A percentile compares a stretch with the other conserved stretches of the same genome.
These are phyloP conservation scores for Micractinium conductrix DNA, from an alignment of 139 green algal genomes.

Conservation along the genomic window DNA sequence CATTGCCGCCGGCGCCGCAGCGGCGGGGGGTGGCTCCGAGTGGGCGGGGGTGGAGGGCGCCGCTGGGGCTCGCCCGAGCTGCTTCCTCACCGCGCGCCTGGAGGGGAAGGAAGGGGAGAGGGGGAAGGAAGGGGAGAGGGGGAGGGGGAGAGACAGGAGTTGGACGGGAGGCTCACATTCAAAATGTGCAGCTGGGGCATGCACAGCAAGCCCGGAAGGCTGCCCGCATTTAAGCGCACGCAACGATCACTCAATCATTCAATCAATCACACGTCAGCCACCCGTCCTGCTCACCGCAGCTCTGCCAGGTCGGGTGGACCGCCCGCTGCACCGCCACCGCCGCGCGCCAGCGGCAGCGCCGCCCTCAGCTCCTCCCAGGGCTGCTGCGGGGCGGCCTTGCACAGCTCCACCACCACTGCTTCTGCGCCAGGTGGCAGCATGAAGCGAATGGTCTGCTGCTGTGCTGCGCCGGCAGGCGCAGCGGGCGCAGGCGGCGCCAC, in stretches of 20 bases:
- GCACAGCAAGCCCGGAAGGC: not conserved
- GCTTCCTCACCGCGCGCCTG: constrained; percentile 9
- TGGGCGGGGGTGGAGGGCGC: not conserved
- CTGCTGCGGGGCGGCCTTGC: not conserved
- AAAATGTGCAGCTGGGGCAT: too few species aligned
- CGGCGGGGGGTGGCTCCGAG: not conserved
- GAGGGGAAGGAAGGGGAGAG: too few species aligned
- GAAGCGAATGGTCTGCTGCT: not conserved
- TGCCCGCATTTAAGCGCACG: not conserved
- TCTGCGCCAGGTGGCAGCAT: not conserved
- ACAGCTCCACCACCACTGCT: constrained; percentile 2
- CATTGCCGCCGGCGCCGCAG: too few species aligned
- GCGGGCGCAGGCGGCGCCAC: not conserved
- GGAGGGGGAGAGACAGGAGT: too few species aligned
- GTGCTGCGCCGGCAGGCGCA: not conserved
- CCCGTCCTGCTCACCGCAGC: not conserved
- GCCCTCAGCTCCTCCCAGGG: constrained; percentile 7
- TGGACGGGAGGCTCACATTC: too few species aligned
- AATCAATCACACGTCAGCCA: not conserved
- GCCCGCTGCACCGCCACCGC: not conserved
- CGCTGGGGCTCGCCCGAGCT: not conserved
- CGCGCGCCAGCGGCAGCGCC: too few species aligned
- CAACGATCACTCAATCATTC: too few species aligned
- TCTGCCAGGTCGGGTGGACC: not conserved
- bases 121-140: not conserved